These are phyloP conservation scores for Paraurostyla sp. DNA, from an alignment of 73 alveolate genomes.

Conservation along the genomic window DNA sequence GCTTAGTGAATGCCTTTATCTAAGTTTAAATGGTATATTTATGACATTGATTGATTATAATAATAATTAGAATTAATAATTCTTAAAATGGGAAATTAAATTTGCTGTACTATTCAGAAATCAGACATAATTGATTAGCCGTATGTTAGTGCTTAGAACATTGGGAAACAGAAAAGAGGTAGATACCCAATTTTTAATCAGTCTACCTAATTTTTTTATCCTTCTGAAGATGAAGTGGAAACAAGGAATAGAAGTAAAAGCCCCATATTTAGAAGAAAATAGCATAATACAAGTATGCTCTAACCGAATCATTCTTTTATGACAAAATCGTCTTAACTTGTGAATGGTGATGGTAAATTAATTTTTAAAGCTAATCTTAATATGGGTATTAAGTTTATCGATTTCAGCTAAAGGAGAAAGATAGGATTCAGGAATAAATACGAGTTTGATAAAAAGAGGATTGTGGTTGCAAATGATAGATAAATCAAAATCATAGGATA, in stretches of 20 bases:
- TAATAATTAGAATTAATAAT: neutral
- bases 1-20: too few relatives aligned
- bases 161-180: neutral
- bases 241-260: too few relatives aligned
- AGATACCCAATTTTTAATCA: neutral
- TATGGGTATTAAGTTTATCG: neutral
- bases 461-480: neutral
- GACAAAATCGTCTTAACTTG: too few relatives aligned
- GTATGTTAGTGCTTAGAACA: neutral
- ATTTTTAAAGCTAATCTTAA: neutral
- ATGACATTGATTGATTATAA: too few relatives aligned
- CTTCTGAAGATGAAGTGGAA: too few relatives aligned
- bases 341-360: neutral
- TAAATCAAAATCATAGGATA: neutral
- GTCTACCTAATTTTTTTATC: too few relatives aligned
- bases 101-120: neutral
- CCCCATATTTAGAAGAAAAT: too few relatives aligned
- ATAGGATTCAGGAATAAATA: constrained; percentile 38
- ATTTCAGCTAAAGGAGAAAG: neutral
- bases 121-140: neutral
- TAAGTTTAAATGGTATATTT: too few relatives aligned
- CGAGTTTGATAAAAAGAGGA: constrained; percentile 39
- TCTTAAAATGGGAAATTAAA: constrained; percentile 33
- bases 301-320: too few relatives aligned
- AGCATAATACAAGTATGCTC: too few relatives aligned